Percentiles rank a stretch among this genome's conserved stretches.
These are phyloP conservation scores for Colletotrichum sp. DNA, from an alignment of 2,329 filamentous ascomycete species.

Conservation along the genomic window DNA sequence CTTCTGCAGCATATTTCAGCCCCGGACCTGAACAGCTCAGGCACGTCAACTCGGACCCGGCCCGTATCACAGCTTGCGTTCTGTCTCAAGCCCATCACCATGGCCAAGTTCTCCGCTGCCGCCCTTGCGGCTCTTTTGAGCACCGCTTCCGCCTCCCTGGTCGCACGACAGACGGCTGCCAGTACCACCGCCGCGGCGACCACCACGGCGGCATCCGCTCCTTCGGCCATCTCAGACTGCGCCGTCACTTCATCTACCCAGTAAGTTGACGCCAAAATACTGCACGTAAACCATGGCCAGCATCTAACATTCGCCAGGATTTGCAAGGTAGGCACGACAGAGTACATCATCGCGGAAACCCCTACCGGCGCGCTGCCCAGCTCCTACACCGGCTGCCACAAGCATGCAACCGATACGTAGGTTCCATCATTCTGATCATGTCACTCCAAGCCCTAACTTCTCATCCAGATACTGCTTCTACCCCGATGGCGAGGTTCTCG, in stretches of 20 bases:
- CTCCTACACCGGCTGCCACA: conserved; percentile 51
- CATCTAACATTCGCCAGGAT: background rate
- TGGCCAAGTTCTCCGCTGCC: conserved; percentile 12
- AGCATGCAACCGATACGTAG: conserved; percentile 55
- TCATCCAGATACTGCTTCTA: conserved; percentile 46
- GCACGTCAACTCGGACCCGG: background rate
- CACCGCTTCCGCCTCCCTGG: conserved; percentile 9
- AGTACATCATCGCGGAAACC: conserved; percentile 16
- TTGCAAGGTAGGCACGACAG: conserved; percentile 17
- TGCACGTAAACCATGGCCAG: background rate
- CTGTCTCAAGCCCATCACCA: background rate
- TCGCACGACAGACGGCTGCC: conserved; percentile 35
- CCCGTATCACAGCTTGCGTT: background rate
- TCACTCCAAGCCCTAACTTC: too few relatives aligned
- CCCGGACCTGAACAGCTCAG: background rate
- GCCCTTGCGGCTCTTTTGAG: conserved; percentile 13
- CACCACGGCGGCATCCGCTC: background rate
- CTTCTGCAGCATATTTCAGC: background rate
- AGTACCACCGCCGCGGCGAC: conserved; percentile 26
- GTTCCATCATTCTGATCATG: conserved; percentile 1
- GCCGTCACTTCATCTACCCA: conserved; percentile 21
- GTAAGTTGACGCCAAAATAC: background rate
- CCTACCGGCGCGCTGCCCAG: conserved; percentile 28
- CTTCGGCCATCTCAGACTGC: conserved; percentile 18
- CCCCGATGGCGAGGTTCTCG: conserved; percentile 45